A percentile compares a stretch with the other conserved stretches of the same genome.
phyloP scores from a whole-genome alignment of 805 yeast species.

The Saccharomyces paradoxus region DNA sequence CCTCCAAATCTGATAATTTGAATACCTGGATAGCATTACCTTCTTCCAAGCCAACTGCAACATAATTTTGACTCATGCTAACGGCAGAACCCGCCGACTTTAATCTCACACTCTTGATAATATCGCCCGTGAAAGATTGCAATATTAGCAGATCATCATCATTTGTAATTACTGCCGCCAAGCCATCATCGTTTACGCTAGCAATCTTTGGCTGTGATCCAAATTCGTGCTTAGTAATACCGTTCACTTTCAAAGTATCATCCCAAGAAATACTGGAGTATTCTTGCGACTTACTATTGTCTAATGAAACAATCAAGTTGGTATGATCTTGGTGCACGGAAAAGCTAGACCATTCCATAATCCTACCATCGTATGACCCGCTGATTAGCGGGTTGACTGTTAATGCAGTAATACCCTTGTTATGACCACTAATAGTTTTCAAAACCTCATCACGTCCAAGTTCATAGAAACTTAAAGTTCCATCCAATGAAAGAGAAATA shows the following conservation, averaged over 20 bases:
- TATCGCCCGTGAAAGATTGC: slow-evolving; percentile 30
- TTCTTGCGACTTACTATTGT: slow-evolving; percentile 21
- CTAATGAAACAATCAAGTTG: slow-evolving; percentile 57
- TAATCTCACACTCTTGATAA: slow-evolving; percentile 27
- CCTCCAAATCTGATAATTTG: slow-evolving; percentile 27
- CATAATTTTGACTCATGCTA: slow-evolving; percentile 34
- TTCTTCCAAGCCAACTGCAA: slow-evolving; percentile 44
- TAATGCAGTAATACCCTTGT: slow-evolving; percentile 66
- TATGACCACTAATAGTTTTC: slow-evolving; percentile 62
- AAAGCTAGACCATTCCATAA: slow-evolving; percentile 50
- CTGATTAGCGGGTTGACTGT: slow-evolving; percentile 34
- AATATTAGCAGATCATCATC: slow-evolving; percentile 32
- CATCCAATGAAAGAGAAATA: slow-evolving; percentile 61
- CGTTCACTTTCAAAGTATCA: slow-evolving; percentile 48
- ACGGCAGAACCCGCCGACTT: slow-evolving; percentile 39
- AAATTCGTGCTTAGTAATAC: slow-evolving; percentile 20
- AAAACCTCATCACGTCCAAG: slow-evolving; percentile 30
- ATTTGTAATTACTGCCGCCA: slow-evolving; percentile 40
- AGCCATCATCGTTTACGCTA: slow-evolving; percentile 30
- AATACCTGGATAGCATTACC: slow-evolving; percentile 36
- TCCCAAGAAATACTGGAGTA: slow-evolving; percentile 80
- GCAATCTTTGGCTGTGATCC: slow-evolving; percentile 46
- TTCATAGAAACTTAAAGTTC: slow-evolving; percentile 57
- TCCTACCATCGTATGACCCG: slow-evolving; percentile 78
- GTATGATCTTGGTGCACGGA: slow-evolving; percentile 43